These are phyloP conservation scores for Gillenia trifoliata DNA, from an alignment of 306 rosid genomes.

Conservation along the genomic window DNA sequence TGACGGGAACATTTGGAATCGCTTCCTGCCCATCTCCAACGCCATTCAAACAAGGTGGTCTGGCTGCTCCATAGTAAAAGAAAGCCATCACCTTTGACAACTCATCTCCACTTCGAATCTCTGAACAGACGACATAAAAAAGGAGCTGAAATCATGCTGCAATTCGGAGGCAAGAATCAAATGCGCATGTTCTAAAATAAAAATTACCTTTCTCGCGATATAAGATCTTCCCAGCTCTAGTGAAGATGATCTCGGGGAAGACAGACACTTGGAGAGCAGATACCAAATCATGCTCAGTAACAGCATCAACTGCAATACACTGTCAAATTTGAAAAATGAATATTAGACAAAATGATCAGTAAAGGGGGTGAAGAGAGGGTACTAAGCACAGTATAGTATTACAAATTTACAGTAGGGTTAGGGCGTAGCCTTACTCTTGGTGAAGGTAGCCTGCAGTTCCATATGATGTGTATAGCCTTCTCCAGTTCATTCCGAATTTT, in stretches of 20 bases:
- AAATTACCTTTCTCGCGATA: constrained; percentile 72
- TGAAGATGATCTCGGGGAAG: constrained; percentile 80
- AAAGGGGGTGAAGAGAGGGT: neutral
- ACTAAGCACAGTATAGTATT: neutral
- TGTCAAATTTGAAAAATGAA: constrained; percentile 15
- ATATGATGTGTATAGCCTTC: constrained; percentile 79
- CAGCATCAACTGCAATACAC: constrained; percentile 90
- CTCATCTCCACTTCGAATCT: constrained; percentile 66
- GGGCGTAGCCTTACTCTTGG: constrained; percentile 62
- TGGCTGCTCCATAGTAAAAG: constrained; percentile 78
- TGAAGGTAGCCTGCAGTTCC: constrained; percentile 91
- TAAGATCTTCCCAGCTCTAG: constrained; percentile 81
- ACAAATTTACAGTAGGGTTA: neutral
- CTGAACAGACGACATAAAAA: constrained; percentile 36
- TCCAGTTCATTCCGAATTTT: constrained; percentile 56
- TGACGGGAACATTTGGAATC: constrained; percentile 49
- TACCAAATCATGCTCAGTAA: constrained; percentile 68
- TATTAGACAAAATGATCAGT: constrained; percentile 1
- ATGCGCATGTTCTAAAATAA: neutral
- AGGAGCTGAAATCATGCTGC: constrained; percentile 3
- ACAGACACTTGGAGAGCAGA: constrained; percentile 61
- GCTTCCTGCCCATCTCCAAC: constrained; percentile 41
- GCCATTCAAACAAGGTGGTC: constrained; percentile 57
- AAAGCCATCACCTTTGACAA: constrained; percentile 85
- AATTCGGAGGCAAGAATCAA: constrained; percentile 1